Evolutionary conservation across 495 filamentous ascomycete species (phyloP).

Genomic region (Neurospora sublineolata): DNA sequence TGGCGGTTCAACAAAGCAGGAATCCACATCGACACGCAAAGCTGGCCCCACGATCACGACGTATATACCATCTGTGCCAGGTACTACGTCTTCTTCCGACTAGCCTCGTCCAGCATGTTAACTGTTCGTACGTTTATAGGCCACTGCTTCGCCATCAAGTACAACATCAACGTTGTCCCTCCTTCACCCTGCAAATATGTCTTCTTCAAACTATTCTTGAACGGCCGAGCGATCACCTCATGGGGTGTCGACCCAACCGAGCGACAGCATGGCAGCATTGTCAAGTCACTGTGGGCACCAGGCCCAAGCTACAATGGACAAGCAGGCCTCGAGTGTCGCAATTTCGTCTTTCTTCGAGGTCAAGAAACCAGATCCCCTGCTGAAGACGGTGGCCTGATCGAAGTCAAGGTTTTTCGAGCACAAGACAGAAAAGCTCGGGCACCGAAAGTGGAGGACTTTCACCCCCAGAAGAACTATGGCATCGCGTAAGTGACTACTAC

Average conservation of each 20-base stretch:
- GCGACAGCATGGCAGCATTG: constrained; percentile 23
- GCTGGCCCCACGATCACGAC: constrained; percentile 31
- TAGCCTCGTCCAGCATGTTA: not conserved
- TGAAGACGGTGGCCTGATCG: constrained; percentile 41
- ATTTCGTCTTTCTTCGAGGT: constrained; percentile 30
- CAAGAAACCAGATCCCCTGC: constrained; percentile 24
- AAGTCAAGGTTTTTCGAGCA: constrained; percentile 39
- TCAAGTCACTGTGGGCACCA: constrained; percentile 35
- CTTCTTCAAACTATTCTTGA: constrained; percentile 42
- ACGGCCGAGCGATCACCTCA: constrained; percentile 31
- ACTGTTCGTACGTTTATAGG: constrained; percentile 18
- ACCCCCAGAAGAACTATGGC: constrained; percentile 31
- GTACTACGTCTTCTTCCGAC: constrained; percentile 14
- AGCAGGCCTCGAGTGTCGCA: constrained; percentile 29
- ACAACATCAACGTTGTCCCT: constrained; percentile 20
- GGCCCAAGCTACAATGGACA: constrained; percentile 8
- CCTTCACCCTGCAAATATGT: constrained; percentile 24
- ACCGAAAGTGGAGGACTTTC: constrained; percentile 24
- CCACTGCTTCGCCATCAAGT: constrained; percentile 35
- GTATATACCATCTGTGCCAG: constrained; percentile 39
- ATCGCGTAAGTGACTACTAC: constrained; percentile 29
- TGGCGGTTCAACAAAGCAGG: constrained; percentile 8
- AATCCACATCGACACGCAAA: constrained; percentile 14
- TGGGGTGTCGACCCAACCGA: constrained; percentile 34
- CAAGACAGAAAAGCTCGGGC: constrained; percentile 23